A percentile compares a stretch with the other conserved stretches of the same genome.
Conservation (phyloP, 768 basidiomycete species). For the Lentinula raphanica region DNA sequence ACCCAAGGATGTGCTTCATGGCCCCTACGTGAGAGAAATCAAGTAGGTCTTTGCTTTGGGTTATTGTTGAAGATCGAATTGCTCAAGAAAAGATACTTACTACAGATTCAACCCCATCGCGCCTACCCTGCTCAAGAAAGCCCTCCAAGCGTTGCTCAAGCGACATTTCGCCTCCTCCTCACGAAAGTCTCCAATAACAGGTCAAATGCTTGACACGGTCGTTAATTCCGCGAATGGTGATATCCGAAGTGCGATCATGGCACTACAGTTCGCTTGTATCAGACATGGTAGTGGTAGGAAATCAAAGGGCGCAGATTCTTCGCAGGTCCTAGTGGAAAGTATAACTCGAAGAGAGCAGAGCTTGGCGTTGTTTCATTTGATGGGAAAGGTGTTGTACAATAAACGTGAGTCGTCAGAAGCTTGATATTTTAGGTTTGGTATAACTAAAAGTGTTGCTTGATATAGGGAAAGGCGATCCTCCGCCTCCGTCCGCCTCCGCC, state of each 20-base stretch:
- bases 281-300: constrained; percentile 30
- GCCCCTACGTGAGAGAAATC: constrained; percentile 76
- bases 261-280: constrained; percentile 79
- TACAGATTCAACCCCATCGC: constrained; percentile 96
- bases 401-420: constrained; percentile 61
- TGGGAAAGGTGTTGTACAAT: constrained; percentile 93
- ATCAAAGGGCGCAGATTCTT: constrained; percentile 21
- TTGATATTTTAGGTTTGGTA: background rate
- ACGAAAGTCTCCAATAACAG: background rate
- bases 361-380: constrained; percentile 82
- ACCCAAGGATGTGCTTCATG: constrained; percentile 60
- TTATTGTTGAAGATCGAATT: no score
- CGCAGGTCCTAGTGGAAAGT: constrained; percentile 55
- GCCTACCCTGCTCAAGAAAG: constrained; percentile 75
- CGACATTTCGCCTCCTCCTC: constrained; percentile 43
- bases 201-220: constrained; percentile 69
- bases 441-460: background rate
- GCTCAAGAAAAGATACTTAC: no score
- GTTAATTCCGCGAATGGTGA: constrained; percentile 84
- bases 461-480: constrained; percentile 72
- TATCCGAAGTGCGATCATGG: constrained; percentile 90
- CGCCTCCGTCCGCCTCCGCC: constrained; percentile 45
- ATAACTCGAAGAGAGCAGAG: constrained; percentile 82
- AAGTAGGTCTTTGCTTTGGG: constrained; percentile 37
- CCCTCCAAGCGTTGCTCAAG: constrained; percentile 56